Percentiles rank a stretch among this genome's conserved stretches.
Conservation (phyloP, 2,329 filamentous ascomycete species). For the Aspergillus sp. region DNA sequence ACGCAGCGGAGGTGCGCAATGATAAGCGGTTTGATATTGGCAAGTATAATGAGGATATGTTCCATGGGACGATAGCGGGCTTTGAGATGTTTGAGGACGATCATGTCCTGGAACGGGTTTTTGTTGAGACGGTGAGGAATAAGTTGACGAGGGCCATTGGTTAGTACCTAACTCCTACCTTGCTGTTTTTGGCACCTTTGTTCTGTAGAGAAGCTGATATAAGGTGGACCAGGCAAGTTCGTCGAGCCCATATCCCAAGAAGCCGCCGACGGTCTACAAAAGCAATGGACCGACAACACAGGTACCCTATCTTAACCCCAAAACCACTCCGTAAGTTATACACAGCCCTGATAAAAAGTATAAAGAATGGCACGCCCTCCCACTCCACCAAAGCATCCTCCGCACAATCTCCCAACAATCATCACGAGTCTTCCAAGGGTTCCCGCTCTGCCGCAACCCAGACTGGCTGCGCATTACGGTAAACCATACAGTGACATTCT, state of each 20-base stretch:
- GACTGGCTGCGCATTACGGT: conserved; percentile 18
- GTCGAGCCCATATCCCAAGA: conserved; percentile 7
- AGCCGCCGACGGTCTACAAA: background rate
- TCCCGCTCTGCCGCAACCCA: conserved; percentile 18
- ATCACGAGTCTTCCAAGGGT: background rate
- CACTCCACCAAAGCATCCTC: conserved; percentile 5
- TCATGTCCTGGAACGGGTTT: background rate
- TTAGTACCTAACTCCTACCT: too few relatives aligned
- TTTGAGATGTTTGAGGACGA: conserved; percentile 6
- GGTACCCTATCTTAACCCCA: background rate
- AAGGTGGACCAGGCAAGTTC: too few relatives aligned
- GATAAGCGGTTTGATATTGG: background rate
- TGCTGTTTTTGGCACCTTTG: too few relatives aligned
- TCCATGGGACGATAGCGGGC: conserved; percentile 3
- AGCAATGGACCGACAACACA: conserved; percentile 10
- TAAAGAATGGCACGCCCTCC: conserved; percentile 15
- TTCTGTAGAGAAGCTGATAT: too few relatives aligned
- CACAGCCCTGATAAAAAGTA: background rate
- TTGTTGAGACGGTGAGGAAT: too few relatives aligned
- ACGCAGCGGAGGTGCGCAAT: too few relatives aligned
- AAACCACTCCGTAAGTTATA: background rate
- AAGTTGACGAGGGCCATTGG: too few relatives aligned
- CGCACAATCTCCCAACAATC: conserved; percentile 8
- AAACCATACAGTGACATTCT: conserved; percentile 15
- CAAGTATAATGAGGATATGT: conserved; percentile 3